Evolutionary conservation across 2,329 filamentous ascomycete species (phyloP).

Genomic region (Diaporthe citri): DNA sequence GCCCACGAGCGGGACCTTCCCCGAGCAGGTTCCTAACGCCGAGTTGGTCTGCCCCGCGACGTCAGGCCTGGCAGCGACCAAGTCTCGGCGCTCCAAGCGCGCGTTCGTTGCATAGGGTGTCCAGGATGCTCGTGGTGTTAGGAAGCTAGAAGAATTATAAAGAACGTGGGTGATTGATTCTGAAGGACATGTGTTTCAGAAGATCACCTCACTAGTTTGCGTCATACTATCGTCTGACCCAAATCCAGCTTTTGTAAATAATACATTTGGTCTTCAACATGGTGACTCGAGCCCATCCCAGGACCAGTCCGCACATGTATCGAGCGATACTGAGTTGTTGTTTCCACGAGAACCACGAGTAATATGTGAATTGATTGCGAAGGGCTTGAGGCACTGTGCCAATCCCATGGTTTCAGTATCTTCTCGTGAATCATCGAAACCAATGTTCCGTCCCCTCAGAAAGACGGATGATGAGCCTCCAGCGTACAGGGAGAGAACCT

Average conservation of each 20-base stretch:
- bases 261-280: neutral
- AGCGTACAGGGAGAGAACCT: too few relatives aligned
- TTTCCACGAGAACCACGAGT: neutral
- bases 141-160: neutral
- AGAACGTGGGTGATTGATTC: neutral
- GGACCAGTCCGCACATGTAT: neutral
- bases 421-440: neutral
- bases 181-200: neutral
- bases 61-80: neutral
- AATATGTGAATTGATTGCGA: neutral
- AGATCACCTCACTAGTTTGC: neutral
- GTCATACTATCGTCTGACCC: neutral
- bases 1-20: conserved; percentile 24
- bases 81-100: neutral
- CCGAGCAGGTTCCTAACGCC: conserved; percentile 16
- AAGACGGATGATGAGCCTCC: too few relatives aligned
- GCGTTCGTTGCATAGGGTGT: neutral
- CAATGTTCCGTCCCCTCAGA: neutral
- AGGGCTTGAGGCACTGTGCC: neutral
- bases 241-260: neutral
- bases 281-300: accelerated
- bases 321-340: neutral
- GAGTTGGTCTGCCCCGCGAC: neutral
- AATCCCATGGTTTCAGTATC: too few relatives aligned
- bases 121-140: neutral